Percentiles rank a stretch among this genome's conserved stretches.
Evolutionary conservation across 2,329 filamentous ascomycete species (phyloP).

Genomic region (Paramyrothecium roridum): DNA sequence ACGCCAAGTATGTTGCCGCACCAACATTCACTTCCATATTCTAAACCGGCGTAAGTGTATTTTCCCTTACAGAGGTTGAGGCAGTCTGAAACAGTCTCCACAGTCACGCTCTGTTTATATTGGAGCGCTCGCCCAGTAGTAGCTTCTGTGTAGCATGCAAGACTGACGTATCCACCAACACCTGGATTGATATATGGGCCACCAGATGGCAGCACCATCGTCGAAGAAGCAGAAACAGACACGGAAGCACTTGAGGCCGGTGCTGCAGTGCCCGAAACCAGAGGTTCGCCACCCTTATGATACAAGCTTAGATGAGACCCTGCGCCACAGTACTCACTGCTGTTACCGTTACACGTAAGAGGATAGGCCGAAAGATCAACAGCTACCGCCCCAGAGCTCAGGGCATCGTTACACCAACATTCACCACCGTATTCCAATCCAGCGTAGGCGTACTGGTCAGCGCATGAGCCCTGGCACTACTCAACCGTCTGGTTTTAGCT

Average conservation of each 20-base stretch:
- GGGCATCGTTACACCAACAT: conserved; percentile 33
- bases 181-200: neutral
- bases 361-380: conserved; percentile 26
- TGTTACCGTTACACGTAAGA: conserved; percentile 32
- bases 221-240: neutral
- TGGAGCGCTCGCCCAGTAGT: neutral
- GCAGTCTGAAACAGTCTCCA: neutral
- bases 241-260: neutral
- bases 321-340: conserved; percentile 33
- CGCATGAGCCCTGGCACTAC: conserved; percentile 27
- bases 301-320: conserved; percentile 31
- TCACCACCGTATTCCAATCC: conserved; percentile 37
- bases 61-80: conserved; percentile 2
- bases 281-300: conserved; percentile 10
- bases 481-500: conserved; percentile 26
- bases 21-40: conserved; percentile 35
- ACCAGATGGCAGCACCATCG: conserved; percentile 24
- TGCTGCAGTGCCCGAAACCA: too few species aligned
- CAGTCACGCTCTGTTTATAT: neutral
- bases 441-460: conserved; percentile 21
- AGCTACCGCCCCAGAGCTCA: conserved; percentile 20
- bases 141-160: neutral
- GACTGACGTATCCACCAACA: neutral
- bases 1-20: conserved; percentile 28
- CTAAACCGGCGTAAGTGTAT: conserved; percentile 31